Base-by-base conservation (phyloP, 78 protist genomes). In the Emiliania huxleyi region DNA sequence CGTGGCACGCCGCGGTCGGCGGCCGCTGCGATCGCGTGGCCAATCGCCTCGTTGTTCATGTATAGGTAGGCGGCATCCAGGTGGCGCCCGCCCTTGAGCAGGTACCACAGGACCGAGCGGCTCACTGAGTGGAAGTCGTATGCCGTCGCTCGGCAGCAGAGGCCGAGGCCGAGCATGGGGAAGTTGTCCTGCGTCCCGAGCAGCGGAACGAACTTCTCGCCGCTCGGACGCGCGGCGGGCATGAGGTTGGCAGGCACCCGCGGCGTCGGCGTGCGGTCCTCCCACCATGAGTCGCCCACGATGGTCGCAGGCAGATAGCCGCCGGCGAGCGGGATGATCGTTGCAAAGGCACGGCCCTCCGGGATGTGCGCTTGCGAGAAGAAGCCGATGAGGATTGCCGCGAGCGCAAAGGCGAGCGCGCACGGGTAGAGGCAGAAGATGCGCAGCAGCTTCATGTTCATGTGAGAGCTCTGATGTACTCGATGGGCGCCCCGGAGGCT, bases 121-220 rank as follows among this genome's bases (percentile, higher is more conserved):
- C 55, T 22, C 25, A 90, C 92, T 2, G n/a, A 6, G 25, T 73
- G 46, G 49, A 3, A 0, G 44, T 62, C 40, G 83, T 90, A 90
- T 23, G 92, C 92, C 8, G 92, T 43, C 23, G 56, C 38, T 15
- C 92, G 92, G 83, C 92, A 90, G 83, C 92, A 90, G 26, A 69
- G 33, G 5, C 92, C 92, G 29, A 90, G 81, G 45, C 92, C 92
- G 37, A 18, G 1, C 85, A 42, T 35, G 40, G 92, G 92, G 44
- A 90, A n/a, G 29, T 38, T 8, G 19, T 21, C 38, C n/a, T n/a
- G n/a, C 3, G 46, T 46, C 5, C 92, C 83, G 26, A 52, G 92
- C 83, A 90, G 42, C 40, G 26, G 25, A 18, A 71, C 29, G 44
- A 90, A 90, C 35, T n/a, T 25, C 49, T 90, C 92, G 26, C 42